Base-by-base conservation (phyloP, 768 basidiomycete genomes). In the Collybia nuda region DNA sequence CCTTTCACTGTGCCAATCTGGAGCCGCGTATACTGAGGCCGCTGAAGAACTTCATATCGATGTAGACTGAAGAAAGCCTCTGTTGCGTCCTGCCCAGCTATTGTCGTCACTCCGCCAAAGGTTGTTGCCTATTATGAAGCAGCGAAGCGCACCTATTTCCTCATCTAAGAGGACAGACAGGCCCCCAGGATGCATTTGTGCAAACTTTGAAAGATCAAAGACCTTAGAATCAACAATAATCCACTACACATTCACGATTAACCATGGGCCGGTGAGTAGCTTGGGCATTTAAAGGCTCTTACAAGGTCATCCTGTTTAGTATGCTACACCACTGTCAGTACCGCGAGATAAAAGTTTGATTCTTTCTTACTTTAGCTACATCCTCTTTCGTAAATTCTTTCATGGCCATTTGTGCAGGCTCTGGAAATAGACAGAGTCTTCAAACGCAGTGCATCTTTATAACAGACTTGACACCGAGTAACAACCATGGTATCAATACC, bases 1-100 rank as follows among this genome's bases (percentile, higher is more conserved):
- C 78, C 86, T 51, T 78, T 62, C 39, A 90, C 67, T 11, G 65
- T 72, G 44, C 88, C 89, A 44, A 91, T 79, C 52, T 79, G 76
- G 18, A 90, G 72, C 17, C 84, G 78, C 17, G 73, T 65, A 55
- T 83, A 87, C 50, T 84, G 82, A 0, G 88, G 83, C 39, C 76
- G 78, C 53, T 73, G 66, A 39, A 92, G 73, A 11, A 92, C 79
- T 56, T 91, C 88, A 40, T 81, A 76, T 24, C 85, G 77, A 64
- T 92, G 90, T 36, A 90, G 77, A 26, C 81, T 78, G 59, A 84
- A 91, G 68, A 91, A 90, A 5, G 74, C 73, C 22, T 86, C 83
- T 0, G 88, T 90, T 3, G 81, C 81, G 56, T 90, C 88, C 62
- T 85, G 76, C 9, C 88, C 87, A 32, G 84, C 86, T 82, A 56